Percentiles rank a stretch among this genome's conserved stretches.
Evolutionary conservation across 371 early-diverging fungal genomes (phyloP).

Genomic region (Amoeboaphelidium protococcarum): DNA sequence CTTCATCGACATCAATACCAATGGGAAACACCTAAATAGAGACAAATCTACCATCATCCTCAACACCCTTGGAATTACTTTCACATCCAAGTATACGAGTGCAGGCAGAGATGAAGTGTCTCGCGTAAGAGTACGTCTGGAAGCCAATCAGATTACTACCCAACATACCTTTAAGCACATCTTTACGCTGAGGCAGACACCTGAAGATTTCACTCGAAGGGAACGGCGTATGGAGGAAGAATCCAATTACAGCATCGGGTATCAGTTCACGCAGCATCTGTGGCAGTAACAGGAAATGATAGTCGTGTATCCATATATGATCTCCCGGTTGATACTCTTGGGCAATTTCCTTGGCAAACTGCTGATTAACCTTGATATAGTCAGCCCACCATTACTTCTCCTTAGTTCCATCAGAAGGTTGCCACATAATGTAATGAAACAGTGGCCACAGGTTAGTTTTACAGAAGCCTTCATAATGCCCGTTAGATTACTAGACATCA

Average conservation of each 20-base stretch:
- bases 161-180: slow-evolving; percentile 75
- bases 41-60: slow-evolving; percentile 15
- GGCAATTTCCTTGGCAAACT: slow-evolving; percentile 51
- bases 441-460: slow-evolving; percentile 88
- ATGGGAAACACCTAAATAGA: slow-evolving; percentile 80
- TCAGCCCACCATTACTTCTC: slow-evolving; percentile 52
- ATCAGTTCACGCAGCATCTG: slow-evolving; percentile 30
- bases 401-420: slow-evolving; percentile 22
- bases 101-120: slow-evolving; percentile 82
- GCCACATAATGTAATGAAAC: slow-evolving; percentile 86
- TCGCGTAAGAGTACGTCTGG: slow-evolving; percentile 82
- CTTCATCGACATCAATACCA: slow-evolving; percentile 55
- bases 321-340: slow-evolving; percentile 51
- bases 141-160: slow-evolving; percentile 76
- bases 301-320: slow-evolving; percentile 93
- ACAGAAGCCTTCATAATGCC: slow-evolving; percentile 71
- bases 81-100: slow-evolving; percentile 68
- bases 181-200: slow-evolving; percentile 65
- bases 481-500: slow-evolving; percentile 30
- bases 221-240: slow-evolving; percentile 94
- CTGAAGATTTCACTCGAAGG: slow-evolving; percentile 80
- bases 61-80: slow-evolving; percentile 10
- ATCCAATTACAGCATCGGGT: slow-evolving; percentile 60
- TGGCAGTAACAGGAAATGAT: slow-evolving; percentile 77
- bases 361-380: slow-evolving; percentile 55